These are phyloP conservation scores for Penicillium sp. DNA, from an alignment of 2,329 filamentous ascomycete genomes.

Conservation along the genomic window DNA sequence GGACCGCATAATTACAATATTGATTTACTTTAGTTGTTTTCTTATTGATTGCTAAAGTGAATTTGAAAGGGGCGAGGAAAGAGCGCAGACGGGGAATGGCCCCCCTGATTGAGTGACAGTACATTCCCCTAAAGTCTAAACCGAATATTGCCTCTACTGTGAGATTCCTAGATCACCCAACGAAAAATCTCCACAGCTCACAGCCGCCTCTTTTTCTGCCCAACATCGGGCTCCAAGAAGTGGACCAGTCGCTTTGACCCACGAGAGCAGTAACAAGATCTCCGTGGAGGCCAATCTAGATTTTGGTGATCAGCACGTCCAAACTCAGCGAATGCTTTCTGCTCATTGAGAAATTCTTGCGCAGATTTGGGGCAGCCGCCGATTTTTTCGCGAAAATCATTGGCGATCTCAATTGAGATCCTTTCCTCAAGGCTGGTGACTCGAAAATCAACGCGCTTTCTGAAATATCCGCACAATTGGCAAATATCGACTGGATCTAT, in stretches of 20 bases:
- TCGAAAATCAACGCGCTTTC: conserved; percentile 13
- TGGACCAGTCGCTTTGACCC: conserved; percentile 10
- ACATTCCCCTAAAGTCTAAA: no score
- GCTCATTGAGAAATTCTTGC: conserved; percentile 13
- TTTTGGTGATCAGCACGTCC: conserved; percentile 16
- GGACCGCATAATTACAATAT: no score
- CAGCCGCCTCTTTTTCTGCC: background rate
- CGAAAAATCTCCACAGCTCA: background rate
- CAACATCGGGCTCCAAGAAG: conserved; percentile 10
- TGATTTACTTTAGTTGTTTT: no score
- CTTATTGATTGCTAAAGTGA: no score
- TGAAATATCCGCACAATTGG: conserved; percentile 19
- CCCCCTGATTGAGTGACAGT: no score
- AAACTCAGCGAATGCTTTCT: conserved; percentile 13
- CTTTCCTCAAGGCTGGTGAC: conserved; percentile 15
- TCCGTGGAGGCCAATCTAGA: conserved; percentile 14
- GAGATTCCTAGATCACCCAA: no score
- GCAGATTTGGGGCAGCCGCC: conserved; percentile 19
- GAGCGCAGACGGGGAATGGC: no score
- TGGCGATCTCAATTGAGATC: conserved; percentile 11
- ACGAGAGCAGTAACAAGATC: conserved; percentile 14
- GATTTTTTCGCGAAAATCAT: conserved; percentile 3
- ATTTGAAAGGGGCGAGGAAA: no score
- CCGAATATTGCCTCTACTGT: no score
- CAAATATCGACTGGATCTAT: conserved; percentile 15